Percentiles rank a stretch among this genome's conserved stretches.
phyloP scores from a whole-genome alignment of 2,329 filamentous ascomycete genomes.

The Aspergillus puulaauensis region DNA sequence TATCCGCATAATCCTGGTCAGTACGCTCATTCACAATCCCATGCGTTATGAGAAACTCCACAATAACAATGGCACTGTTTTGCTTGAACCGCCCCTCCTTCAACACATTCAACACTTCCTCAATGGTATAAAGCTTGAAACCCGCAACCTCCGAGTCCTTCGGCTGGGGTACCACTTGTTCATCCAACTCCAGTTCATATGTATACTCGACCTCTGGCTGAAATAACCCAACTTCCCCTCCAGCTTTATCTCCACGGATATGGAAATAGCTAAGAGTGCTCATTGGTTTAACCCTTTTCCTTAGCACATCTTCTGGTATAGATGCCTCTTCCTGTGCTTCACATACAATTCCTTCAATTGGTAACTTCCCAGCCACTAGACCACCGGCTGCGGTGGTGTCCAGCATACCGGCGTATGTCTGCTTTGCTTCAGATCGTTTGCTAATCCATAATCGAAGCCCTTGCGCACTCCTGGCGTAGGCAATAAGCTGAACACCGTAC shows the following conservation, averaged over 20 bases:
- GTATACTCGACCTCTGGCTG: slow-evolving; percentile 34
- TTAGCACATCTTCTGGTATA: not conserved
- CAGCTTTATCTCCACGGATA: not conserved
- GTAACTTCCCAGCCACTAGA: slow-evolving; percentile 16
- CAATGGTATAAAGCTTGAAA: slow-evolving; percentile 28
- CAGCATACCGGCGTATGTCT: slow-evolving; percentile 32
- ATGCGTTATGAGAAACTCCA: slow-evolving; percentile 35
- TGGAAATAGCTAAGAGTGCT: slow-evolving; percentile 13
- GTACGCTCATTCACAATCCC: slow-evolving; percentile 30
- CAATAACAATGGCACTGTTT: slow-evolving; percentile 30
- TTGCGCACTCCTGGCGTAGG: slow-evolving; percentile 26
- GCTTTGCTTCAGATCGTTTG: slow-evolving; percentile 21
- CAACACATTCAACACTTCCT: slow-evolving; percentile 27
- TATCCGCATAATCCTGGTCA: slow-evolving; percentile 29
- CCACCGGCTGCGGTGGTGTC: slow-evolving; percentile 25
- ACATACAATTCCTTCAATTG: slow-evolving; percentile 25
- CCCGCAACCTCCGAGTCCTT: slow-evolving; percentile 30
- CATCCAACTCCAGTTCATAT: slow-evolving; percentile 32
- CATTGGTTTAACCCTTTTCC: not conserved
- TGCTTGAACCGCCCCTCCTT: slow-evolving; percentile 28
- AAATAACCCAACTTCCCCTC: slow-evolving; percentile 16
- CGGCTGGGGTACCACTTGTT: slow-evolving; percentile 22
- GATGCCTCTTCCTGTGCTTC: slow-evolving; percentile 25
- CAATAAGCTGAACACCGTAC: slow-evolving; percentile 44
- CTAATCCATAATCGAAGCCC: slow-evolving; percentile 28